Conservation (phyloP, 108 stramenopile species). For the Discostella pseudostelligera region DNA sequence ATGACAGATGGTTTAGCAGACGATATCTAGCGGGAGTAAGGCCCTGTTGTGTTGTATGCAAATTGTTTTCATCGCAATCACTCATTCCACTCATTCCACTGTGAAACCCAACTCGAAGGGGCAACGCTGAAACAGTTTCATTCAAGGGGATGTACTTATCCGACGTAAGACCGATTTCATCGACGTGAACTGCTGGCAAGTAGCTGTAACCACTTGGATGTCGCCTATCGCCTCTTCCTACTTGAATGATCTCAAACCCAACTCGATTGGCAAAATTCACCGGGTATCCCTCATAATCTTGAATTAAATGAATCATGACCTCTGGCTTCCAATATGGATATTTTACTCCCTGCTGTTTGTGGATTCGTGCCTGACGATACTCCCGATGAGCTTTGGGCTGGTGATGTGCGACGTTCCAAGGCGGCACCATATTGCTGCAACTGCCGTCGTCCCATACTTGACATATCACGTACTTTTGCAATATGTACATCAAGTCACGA, state of each 20-base stretch:
- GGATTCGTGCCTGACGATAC: slow-evolving; percentile 50
- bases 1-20: slow-evolving; percentile 72
- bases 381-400: slow-evolving; percentile 56
- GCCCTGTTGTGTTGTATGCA: slow-evolving; percentile 50
- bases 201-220: slow-evolving; percentile 71
- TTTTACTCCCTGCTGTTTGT: slow-evolving; percentile 56
- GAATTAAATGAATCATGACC: slow-evolving; percentile 71
- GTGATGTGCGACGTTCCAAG: slow-evolving; percentile 70
- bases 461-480: slow-evolving; percentile 45
- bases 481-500: slow-evolving; percentile 60
- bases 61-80: slow-evolving; percentile 28
- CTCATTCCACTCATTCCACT: slow-evolving; percentile 57
- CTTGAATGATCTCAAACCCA: slow-evolving; percentile 59
- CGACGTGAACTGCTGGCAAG: slow-evolving; percentile 83
- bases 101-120: slow-evolving; percentile 83
- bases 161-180: slow-evolving; percentile 92
- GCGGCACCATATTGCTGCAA: slow-evolving; percentile 42
- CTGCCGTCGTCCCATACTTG: slow-evolving; percentile 12
- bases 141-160: slow-evolving; percentile 94
- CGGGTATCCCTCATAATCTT: slow-evolving; percentile 74
- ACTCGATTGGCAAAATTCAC: slow-evolving; percentile 55
- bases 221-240: slow-evolving; percentile 19
- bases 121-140: slow-evolving; percentile 79
- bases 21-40: slow-evolving; percentile 82
- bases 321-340: slow-evolving; percentile 89